Evolutionary conservation across 768 basidiomycete genomes (phyloP), one percentile per base, ranked within the genome.

Genomic region (Ramaria rubella): DNA sequence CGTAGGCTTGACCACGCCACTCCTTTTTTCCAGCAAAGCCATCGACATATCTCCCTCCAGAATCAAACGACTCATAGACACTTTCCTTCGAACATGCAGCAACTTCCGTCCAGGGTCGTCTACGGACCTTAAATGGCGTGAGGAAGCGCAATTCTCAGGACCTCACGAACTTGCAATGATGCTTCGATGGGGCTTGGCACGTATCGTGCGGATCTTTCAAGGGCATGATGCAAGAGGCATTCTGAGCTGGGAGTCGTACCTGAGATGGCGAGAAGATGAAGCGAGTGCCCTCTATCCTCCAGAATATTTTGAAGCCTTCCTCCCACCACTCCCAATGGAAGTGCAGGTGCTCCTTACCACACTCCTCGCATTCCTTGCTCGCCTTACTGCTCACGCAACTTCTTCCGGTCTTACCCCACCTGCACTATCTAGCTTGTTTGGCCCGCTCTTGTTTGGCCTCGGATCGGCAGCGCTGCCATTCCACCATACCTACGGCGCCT

Each of bases 111-210:
- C 43, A 8, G 44, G 44, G 19, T 33, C 64, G 57, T 50, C 60
- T 31, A 43, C n/a, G 12, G 55, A 56, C 11, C 27, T 46, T 14
- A 54, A 76, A 51, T 90, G 86, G 84, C 76, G 80, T 42, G 86
- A 92, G 62, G 94, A 97, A 66, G 85, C 92, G 1, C 73, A 75
- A 31, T 90, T 95, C 64, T 89, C 92, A 0, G 85, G 83, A 4
- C 86, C 90, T 11, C 86, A 94, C 59, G 90, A 96, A 64, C 75
- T 98, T 14, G 93, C 87, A 4, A 94, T 94, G 86, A 82, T 87
- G 63, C 75, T 98, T 30, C 84, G 94, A 23, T 99, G 96, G 96
- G 91, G 86, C 30, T 78, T 98, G 5, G 87, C 85, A 2, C 75
- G 94, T 24, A 81, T 91, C 45, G 79, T 90, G 33, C 71, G 91